Percentiles rank a stretch among this genome's conserved stretches.
Evolutionary conservation across 176 grass and related monocot genomes (phyloP).

Genomic region (Themeda triandra): DNA sequence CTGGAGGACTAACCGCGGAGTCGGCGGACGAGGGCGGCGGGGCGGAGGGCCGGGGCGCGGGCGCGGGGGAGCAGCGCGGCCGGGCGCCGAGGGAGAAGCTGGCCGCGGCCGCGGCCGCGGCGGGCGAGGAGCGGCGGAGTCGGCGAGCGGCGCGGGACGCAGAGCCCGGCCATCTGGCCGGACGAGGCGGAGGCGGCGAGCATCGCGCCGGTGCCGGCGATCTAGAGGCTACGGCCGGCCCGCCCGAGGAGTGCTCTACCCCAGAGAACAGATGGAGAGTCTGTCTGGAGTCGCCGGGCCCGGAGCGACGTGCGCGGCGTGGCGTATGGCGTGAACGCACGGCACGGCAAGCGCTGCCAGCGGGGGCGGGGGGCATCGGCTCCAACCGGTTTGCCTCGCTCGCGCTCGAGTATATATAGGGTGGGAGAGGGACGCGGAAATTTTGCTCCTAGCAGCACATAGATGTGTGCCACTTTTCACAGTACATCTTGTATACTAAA

Average conservation of each 20-base stretch:
- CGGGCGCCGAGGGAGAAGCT: background rate
- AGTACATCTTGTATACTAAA: too few relatives aligned
- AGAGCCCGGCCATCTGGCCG: conserved; percentile 29
- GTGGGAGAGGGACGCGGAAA: too few relatives aligned
- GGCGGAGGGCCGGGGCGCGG: background rate
- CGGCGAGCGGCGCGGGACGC: conserved; percentile 18
- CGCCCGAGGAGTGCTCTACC: background rate
- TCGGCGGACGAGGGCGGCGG: background rate
- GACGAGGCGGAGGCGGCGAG: background rate
- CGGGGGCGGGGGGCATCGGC: background rate
- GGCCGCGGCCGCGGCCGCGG: background rate
- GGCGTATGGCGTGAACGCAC: too few relatives aligned
- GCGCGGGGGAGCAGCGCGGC: background rate
- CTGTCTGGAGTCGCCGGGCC: too few relatives aligned
- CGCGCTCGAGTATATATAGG: background rate
- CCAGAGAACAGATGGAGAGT: too few relatives aligned
- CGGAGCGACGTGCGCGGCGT: too few relatives aligned
- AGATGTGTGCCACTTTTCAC: too few relatives aligned
- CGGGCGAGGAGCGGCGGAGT: background rate
- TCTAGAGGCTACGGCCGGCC: background rate
- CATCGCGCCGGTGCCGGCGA: conserved; percentile 5
- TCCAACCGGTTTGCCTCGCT: background rate
- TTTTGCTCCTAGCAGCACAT: too few relatives aligned
- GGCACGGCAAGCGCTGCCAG: background rate
- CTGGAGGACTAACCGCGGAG: conserved; percentile 17